Percentiles rank a stretch among this genome's conserved stretches.
Evolutionary conservation across 352 stramenopile genomes (phyloP).

Genomic region (Globisporangium canariense): DNA sequence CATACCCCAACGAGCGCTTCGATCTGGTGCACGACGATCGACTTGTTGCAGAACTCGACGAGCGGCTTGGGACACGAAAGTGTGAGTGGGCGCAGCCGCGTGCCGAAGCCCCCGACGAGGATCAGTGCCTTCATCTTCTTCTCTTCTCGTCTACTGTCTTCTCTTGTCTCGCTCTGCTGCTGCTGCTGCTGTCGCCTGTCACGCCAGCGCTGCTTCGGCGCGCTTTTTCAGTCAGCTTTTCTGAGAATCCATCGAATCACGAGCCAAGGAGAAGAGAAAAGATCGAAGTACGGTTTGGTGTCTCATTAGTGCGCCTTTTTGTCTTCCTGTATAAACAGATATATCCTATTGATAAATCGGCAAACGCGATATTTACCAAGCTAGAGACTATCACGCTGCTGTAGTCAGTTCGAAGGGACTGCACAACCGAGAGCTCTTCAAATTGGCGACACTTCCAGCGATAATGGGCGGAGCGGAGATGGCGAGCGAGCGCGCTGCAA

Average conservation of each 20-base stretch:
- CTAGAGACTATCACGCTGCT: too few species aligned
- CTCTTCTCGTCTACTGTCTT: neutral
- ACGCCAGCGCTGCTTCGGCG: neutral
- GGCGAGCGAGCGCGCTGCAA: too few species aligned
- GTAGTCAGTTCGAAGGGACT: too few species aligned
- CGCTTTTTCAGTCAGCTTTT: neutral
- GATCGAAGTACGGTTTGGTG: neutral
- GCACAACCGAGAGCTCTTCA: too few species aligned
- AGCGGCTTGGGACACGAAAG: slow-evolving; percentile 89
- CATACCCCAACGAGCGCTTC: slow-evolving; percentile 76
- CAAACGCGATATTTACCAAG: too few species aligned
- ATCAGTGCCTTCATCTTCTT: slow-evolving; percentile 90
- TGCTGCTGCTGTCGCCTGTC: neutral
- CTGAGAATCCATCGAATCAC: slow-evolving; percentile 3
- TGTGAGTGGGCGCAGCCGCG: slow-evolving; percentile 85
- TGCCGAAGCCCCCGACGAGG: slow-evolving; percentile 88
- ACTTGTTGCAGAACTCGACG: slow-evolving; percentile 92
- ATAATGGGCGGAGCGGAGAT: too few species aligned
- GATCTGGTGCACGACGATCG: slow-evolving; percentile 88
- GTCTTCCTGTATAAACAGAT: too few species aligned
- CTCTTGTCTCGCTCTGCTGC: neutral
- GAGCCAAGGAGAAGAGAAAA: neutral
- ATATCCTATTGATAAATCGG: too few species aligned
- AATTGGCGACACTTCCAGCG: too few species aligned
- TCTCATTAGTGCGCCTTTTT: neutral